Evolutionary conservation across 1,284 basidiomycete genomes (phyloP).

Genomic region (Ustilago xerochloae): DNA sequence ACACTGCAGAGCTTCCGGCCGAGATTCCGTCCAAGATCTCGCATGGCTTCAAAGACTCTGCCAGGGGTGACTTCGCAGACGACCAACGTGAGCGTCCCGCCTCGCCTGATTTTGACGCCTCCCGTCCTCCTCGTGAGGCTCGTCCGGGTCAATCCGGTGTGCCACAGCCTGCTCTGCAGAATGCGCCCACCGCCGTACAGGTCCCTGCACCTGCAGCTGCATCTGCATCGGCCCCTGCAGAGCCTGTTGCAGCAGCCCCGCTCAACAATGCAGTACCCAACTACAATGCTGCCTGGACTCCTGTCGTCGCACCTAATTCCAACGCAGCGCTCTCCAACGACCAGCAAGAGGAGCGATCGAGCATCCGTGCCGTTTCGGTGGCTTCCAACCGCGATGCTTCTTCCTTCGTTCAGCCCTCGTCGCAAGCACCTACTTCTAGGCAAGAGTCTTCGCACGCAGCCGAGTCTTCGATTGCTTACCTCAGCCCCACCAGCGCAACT

Average conservation of each 20-base stretch:
- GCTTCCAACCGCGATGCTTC: not conserved
- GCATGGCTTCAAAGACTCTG: constrained; percentile 29
- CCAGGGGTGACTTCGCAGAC: constrained; percentile 12
- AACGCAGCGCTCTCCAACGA: not conserved
- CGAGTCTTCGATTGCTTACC: constrained; percentile 36
- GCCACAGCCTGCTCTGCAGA: not conserved
- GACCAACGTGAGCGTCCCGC: constrained; percentile 6
- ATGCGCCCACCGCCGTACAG: constrained; percentile 2
- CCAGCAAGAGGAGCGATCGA: constrained; percentile 15
- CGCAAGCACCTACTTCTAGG: not conserved
- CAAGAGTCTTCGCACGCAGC: not conserved
- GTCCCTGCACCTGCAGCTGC: constrained; percentile 11
- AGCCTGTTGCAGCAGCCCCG: constrained; percentile 8
- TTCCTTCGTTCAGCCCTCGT: constrained; percentile 3
- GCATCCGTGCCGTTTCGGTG: constrained; percentile 4
- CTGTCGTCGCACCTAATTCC: constrained; percentile 9
- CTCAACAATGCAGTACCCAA: constrained; percentile 13
- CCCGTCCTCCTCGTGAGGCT: constrained; percentile 14
- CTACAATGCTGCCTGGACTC: constrained; percentile 13
- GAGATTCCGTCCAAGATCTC: constrained; percentile 13
- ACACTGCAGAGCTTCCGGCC: constrained; percentile 8
- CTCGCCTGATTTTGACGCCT: constrained; percentile 21
- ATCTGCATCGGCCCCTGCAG: constrained; percentile 17
- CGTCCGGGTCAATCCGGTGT: constrained; percentile 15
- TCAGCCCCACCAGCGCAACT: constrained; percentile 10